Evolutionary conservation across 169 alveolate genomes (phyloP), one percentile per base, ranked within the genome.

Genomic region (Eimeria sp.): DNA sequence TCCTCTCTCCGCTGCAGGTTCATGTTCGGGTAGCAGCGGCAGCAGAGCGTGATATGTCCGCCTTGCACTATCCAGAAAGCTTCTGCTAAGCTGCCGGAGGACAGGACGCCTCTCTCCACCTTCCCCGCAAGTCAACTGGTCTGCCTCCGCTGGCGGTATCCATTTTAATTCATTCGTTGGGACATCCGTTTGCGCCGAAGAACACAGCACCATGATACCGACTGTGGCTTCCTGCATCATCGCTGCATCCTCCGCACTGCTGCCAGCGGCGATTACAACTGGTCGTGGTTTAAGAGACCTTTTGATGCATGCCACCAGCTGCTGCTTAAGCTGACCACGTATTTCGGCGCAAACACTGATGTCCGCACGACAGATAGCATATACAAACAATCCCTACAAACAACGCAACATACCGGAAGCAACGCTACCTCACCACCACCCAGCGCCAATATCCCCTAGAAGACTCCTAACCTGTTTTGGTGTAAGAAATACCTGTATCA

Each of bases 201-300:
- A 68, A 27, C 52, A 71, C 60, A 85, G 91, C 58, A 85, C 78
- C 80, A 85, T 37, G 71, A 85, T 25, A 10, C 91, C 91, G 6
- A 85, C 78, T 2, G 91, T 60, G 91, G 91, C 91, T 62, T 85
- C 91, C 49, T 71, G 91, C 91, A 85, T 85, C 91, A 85, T 85
- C 30, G 91, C 91, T 23, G 91, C 91, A 56, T 85, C 91, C 68
- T 85, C 91, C 49, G 78, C 76, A 54, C 91, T 85, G 78, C 91
- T 85, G 33, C 91, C 91, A 85, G 78, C 80, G 30, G 91, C 91
- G 33, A 85, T 62, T 4, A 85, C 91, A 58, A 85, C 78, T n/a
- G 91, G 91, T n/a, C 60, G 91, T 80, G 91, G 91, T 20, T 85
- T 85, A 23, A 85, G 78, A 23, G 91, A 49, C 77, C 43, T 49